phyloP scores from a whole-genome alignment of 768 basidiomycete species.

The Mycena albidolilacea region DNA sequence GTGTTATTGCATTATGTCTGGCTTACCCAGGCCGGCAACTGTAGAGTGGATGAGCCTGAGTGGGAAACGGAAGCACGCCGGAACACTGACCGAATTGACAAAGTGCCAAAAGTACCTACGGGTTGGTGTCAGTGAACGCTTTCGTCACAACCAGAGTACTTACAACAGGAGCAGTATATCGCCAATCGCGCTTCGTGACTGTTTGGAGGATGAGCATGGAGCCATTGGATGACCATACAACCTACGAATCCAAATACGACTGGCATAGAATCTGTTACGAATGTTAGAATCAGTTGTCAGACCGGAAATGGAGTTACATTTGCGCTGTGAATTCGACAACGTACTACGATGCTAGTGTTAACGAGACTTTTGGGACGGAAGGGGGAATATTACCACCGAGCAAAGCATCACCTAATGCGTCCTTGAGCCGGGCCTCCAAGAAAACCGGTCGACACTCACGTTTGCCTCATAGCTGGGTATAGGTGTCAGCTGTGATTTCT shows the following conservation, averaged over 20 bases:
- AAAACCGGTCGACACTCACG: background rate
- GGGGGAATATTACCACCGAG: slow-evolving; percentile 1
- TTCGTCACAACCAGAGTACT: background rate
- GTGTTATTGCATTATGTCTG: background rate
- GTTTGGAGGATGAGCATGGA: background rate
- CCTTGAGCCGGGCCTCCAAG: too few relatives aligned
- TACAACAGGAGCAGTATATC: slow-evolving; percentile 2
- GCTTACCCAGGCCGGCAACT: slow-evolving; percentile 20
- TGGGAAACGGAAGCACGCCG: background rate
- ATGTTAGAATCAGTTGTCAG: background rate
- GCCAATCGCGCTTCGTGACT: slow-evolving; percentile 16
- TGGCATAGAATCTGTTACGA: slow-evolving; percentile 10
- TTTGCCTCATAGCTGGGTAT: slow-evolving; percentile 1
- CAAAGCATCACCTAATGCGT: slow-evolving; percentile 20
- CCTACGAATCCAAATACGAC: slow-evolving; percentile 24
- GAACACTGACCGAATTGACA: slow-evolving; percentile 7
- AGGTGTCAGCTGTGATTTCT: background rate
- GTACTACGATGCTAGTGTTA: background rate
- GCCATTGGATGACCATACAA: background rate
- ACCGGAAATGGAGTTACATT: background rate
- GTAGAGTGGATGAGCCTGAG: background rate
- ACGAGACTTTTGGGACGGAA: too few relatives aligned
- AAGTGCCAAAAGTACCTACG: slow-evolving; percentile 5
- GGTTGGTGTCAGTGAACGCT: background rate
- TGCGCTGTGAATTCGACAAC: slow-evolving; percentile 21